These are phyloP conservation scores for Tarenaya hassleriana DNA, from an alignment of 345 rosid species.

Conservation along the genomic window DNA sequence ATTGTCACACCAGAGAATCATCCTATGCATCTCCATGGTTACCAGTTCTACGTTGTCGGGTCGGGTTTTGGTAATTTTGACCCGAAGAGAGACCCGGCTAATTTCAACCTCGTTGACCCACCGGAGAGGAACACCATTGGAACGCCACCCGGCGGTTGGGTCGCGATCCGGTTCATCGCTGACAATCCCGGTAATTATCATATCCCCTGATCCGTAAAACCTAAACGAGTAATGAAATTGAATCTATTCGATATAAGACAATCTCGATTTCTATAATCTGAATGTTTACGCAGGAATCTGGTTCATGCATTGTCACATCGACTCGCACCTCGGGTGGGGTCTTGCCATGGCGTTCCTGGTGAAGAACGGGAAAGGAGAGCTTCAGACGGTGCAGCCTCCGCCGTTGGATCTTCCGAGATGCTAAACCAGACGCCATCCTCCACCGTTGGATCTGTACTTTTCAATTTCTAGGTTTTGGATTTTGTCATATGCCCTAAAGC, in stretches of 20 bases:
- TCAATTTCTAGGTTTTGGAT: constrained; percentile 7
- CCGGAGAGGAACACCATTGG: constrained; percentile 79
- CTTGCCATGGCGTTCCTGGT: constrained; percentile 63
- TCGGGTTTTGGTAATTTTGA: constrained; percentile 71
- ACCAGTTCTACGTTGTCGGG: constrained; percentile 67
- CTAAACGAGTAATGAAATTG: not conserved
- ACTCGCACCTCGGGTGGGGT: constrained; percentile 67
- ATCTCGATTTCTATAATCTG: constrained; percentile 24
- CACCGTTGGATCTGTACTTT: constrained; percentile 21
- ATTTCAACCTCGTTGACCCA: constrained; percentile 74
- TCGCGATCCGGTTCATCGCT: constrained; percentile 70
- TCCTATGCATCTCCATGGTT: constrained; percentile 91
- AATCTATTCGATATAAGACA: not conserved
- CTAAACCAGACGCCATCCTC: constrained; percentile 19
- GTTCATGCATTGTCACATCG: constrained; percentile 35
- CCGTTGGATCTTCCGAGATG: constrained; percentile 86
- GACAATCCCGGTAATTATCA: constrained; percentile 75
- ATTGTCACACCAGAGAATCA: constrained; percentile 72
- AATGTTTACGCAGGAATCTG: constrained; percentile 30
- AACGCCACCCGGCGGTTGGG: constrained; percentile 89
- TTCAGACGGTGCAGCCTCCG: constrained; percentile 78
- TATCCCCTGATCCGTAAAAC: no score
- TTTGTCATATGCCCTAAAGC: constrained; percentile 12
- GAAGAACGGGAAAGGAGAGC: constrained; percentile 61
- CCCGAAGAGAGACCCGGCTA: constrained; percentile 57